These are phyloP conservation scores for Aspergillus ibericus DNA, from an alignment of 2,329 filamentous ascomycete species.

Conservation along the genomic window DNA sequence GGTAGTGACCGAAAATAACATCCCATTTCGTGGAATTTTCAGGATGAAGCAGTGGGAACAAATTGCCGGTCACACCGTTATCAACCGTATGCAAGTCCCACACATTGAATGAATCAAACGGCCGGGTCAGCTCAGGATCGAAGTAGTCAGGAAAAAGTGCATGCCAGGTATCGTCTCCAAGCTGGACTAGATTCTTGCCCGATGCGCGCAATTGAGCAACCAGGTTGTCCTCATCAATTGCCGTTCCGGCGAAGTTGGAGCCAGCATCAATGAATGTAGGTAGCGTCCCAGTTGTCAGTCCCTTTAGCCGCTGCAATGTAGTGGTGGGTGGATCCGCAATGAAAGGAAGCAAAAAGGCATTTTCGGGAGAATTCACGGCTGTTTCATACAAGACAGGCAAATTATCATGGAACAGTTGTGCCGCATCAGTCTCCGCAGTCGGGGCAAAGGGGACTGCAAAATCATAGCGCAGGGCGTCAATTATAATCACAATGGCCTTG, in stretches of 20 bases:
- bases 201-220: slow-evolving; percentile 63
- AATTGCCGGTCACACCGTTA: slow-evolving; percentile 87
- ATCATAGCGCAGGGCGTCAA: slow-evolving; percentile 94
- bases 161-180: slow-evolving; percentile 98
- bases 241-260: slow-evolving; percentile 91
- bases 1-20: slow-evolving; percentile 87
- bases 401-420: slow-evolving; percentile 78
- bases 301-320: slow-evolving; percentile 88
- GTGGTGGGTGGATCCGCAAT: slow-evolving; percentile 96
- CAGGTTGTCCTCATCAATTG: slow-evolving; percentile 89
- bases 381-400: slow-evolving; percentile 85
- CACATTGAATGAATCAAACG: slow-evolving; percentile 97
- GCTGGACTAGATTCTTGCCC: slow-evolving; percentile 78
- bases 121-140: slow-evolving; percentile 76
- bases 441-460: slow-evolving; percentile 79
- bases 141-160: slow-evolving; percentile 93
- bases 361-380: slow-evolving; percentile 68
- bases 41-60: slow-evolving; percentile 70
- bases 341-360: slow-evolving; percentile 89
- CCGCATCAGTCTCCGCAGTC: slow-evolving; percentile 44
- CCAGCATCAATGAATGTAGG: slow-evolving; percentile 93
- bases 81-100: slow-evolving; percentile 98
- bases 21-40: slow-evolving; percentile 76
- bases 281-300: slow-evolving; percentile 88
- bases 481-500: slow-evolving; percentile 83